Evolutionary conservation across 2,329 filamentous ascomycete species (phyloP).

Genomic region (Apiospora saccharicola): DNA sequence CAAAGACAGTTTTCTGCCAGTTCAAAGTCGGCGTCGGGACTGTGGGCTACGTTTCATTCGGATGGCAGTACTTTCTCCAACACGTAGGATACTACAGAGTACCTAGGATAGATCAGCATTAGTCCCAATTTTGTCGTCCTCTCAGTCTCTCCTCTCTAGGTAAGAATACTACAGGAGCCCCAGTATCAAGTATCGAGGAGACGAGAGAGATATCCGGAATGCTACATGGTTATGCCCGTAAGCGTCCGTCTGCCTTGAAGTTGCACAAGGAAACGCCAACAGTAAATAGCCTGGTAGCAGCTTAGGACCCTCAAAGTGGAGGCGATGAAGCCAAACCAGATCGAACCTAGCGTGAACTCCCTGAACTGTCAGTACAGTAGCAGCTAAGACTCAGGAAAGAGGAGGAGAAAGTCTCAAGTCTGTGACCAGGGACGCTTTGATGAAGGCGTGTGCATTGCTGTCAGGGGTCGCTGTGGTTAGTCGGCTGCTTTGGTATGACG

Average conservation of each 20-base stretch:
- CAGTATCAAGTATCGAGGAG: not conserved
- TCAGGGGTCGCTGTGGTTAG: not conserved
- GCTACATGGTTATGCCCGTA: not conserved
- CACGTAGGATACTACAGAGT: not conserved
- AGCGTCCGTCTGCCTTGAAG: not conserved
- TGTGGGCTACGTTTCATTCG: not conserved
- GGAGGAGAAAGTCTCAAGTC: not conserved
- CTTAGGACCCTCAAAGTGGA: not conserved
- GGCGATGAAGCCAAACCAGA: not conserved
- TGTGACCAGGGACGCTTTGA: not conserved
- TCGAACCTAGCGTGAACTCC: not conserved
- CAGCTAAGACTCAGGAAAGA: not conserved
- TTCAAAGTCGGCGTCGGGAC: not conserved
- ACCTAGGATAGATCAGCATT: not conserved
- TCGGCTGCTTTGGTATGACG: not conserved
- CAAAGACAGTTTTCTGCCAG: not conserved
- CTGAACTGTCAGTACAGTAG: constrained; percentile 4
- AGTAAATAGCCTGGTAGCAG: not conserved
- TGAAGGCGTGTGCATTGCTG: not conserved
- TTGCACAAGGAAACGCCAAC: not conserved
- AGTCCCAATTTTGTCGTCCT: not conserved
- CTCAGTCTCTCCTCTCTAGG: too few species aligned
- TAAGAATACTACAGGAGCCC: too few species aligned
- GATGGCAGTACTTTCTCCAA: not conserved
- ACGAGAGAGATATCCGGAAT: not conserved